Percentiles rank a stretch among this genome's conserved stretches.
Conservation (phyloP, 441 rosid species). For the Codiaeum variegatum region DNA sequence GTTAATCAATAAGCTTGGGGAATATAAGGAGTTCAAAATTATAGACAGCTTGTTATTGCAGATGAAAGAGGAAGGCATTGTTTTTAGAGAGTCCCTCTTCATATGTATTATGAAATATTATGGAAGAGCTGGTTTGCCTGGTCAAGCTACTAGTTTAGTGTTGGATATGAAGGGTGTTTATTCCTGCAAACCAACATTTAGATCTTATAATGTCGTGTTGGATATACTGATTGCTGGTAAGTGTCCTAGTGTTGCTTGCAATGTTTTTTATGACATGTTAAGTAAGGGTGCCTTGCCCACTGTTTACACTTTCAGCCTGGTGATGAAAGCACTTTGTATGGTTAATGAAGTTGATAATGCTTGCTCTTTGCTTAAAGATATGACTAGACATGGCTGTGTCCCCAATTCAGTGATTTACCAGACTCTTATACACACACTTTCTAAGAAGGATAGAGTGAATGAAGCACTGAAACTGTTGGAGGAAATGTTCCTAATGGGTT, state of each 20-base stretch:
- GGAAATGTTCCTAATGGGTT: slow-evolving; percentile 85
- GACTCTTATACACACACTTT: slow-evolving; percentile 69
- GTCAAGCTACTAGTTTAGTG: slow-evolving; percentile 72
- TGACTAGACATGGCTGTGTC: slow-evolving; percentile 79
- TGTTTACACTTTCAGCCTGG: slow-evolving; percentile 65
- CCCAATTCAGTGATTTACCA: slow-evolving; percentile 72
- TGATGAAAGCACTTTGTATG: slow-evolving; percentile 69
- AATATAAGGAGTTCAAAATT: slow-evolving; percentile 49
- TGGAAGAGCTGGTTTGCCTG: slow-evolving; percentile 57
- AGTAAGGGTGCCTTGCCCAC: slow-evolving; percentile 58
- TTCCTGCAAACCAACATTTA: slow-evolving; percentile 59
- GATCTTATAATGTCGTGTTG: slow-evolving; percentile 63
- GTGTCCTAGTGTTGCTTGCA: slow-evolving; percentile 59
- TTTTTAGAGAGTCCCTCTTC: slow-evolving; percentile 64
- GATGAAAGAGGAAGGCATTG: slow-evolving; percentile 74
- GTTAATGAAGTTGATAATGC: slow-evolving; percentile 73
- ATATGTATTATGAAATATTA: slow-evolving; percentile 67
- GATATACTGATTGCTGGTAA: slow-evolving; percentile 49
- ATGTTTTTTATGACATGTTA: slow-evolving; percentile 82
- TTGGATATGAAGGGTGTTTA: slow-evolving; percentile 64
- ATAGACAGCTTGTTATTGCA: slow-evolving; percentile 57
- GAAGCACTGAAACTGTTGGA: slow-evolving; percentile 69
- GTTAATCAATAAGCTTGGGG: slow-evolving; percentile 71
- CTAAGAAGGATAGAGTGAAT: slow-evolving; percentile 52
- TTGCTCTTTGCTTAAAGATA: slow-evolving; percentile 61